Evolutionary conservation across 73 alveolate species (phyloP).

Genomic region (Stentor coeruleus): DNA sequence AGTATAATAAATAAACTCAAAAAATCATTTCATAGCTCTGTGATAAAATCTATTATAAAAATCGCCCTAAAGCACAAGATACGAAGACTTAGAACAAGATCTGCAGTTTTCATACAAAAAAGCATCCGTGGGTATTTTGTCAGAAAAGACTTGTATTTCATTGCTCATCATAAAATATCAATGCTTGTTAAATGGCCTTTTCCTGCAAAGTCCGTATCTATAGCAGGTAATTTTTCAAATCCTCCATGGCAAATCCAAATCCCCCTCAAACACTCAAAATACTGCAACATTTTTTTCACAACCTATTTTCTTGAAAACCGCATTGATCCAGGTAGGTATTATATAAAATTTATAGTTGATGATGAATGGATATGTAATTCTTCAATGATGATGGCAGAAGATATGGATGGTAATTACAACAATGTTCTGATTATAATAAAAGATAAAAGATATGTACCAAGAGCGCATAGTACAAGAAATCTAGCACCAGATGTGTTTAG

Average conservation of each 20-base stretch:
- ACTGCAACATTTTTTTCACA: neutral
- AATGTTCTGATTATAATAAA: neutral
- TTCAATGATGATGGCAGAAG: neutral
- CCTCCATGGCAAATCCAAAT: slow-evolving; percentile 24
- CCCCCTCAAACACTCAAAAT: neutral
- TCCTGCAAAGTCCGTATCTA: neutral
- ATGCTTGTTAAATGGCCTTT: neutral
- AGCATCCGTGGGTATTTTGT: slow-evolving; percentile 10
- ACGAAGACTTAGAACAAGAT: slow-evolving; percentile 4
- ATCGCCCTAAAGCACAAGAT: neutral
- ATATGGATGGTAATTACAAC: slow-evolving; percentile 9
- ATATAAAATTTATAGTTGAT: slow-evolving; percentile 16
- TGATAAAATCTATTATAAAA: no score
- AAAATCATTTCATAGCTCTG: neutral
- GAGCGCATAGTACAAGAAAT: neutral
- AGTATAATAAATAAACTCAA: neutral
- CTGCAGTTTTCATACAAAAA: slow-evolving; percentile 21
- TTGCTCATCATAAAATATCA: neutral
- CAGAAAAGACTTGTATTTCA: neutral
- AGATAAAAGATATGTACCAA: neutral
- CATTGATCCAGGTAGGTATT: slow-evolving; percentile 2
- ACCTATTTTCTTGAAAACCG: neutral
- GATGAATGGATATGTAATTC: neutral
- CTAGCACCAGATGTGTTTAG: neutral
- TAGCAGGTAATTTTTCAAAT: slow-evolving; percentile 9